Evolutionary conservation across 2,329 filamentous ascomycete genomes (phyloP), one percentile per base, ranked within the genome.

Genomic region (Calonectria pseudoturangicola): DNA sequence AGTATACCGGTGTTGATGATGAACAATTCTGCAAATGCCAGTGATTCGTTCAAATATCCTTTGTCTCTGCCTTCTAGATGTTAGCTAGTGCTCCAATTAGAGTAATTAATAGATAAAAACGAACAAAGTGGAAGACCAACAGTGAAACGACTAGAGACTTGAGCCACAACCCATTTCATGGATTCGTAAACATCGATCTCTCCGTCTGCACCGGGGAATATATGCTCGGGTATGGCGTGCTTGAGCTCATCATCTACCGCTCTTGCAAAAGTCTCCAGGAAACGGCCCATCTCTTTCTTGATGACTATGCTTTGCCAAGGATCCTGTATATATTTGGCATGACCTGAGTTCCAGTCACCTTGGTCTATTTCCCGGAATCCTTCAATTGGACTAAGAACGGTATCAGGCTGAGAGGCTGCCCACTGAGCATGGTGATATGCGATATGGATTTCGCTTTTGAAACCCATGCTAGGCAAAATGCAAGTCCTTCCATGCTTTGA

Each of bases 151-250:
- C 70, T 69, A 10, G 70, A 72, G 15, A 62, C 47, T 51, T 72
- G 70, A 39, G 70, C 70, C 2, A 72, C 16, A 28, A 72, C 64
- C 70, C 70, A 68, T 39, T 68, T 72, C 70, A 72, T 72, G 36
- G 70, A 50, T n/a, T 68, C 70, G n/a, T 72, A 72, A 39, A 72
- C 65, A 25, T 72, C 65, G 39, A 72, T 65, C n/a, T 72, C 21
- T n/a, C 47, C 65, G 18, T 65, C 28, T 0, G 7, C 27, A 30
- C 39, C 33, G 0, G 48, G 51, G 25, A 18, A 13, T 58, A 70
- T 65, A 33, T 68, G 58, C 21, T 72, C 65, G 1, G 70, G 64
- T 3, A 72, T 64, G 8, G 70, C 70, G 39, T 56, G 33, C 9
- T 39, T 18, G 1, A 72, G 70, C 60, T 72, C 70, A 62, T 72